Evolutionary conservation across 2,329 filamentous ascomycete genomes (phyloP), one percentile per base, ranked within the genome.

Genomic region (Aspergillus neoniger): DNA sequence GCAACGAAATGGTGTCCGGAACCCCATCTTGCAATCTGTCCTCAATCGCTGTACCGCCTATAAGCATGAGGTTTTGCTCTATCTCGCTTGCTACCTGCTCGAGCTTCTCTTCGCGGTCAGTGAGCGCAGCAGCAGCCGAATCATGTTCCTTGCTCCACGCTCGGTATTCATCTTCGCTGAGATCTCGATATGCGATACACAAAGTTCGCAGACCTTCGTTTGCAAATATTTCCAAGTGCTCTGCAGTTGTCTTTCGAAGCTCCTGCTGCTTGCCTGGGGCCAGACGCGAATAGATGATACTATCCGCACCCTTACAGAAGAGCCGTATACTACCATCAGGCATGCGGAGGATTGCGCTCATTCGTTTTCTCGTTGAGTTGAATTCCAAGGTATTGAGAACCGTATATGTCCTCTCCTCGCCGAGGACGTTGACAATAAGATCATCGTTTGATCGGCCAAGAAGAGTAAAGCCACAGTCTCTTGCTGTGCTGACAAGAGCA

Each of bases 301-400:
- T 97, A 75, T 99, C 95, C 36, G 95, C 95, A 65, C 95, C 95
- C 79, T 99, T 99, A 82, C 95, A 99, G 78, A 96, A 96, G 1
- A 99, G 83, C 57, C 95, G 83, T 63, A 99, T 97, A 60, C 85
- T 88, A 43, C 91, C 90, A 74, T 98, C 87, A 0, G 95, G 94
- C 92, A 98, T 96, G 60, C 91, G 86, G 54, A 99, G 88, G 67
- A 99, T 97, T 2, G 93, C 91, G 77, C 93, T 98, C 95, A 99
- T 99, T 67, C 95, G 87, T 80, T 99, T 99, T 70, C 95, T 86
- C 47, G 90, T 92, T 0, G 94, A 98, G 75, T 98, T 98, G 82
- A 99, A 99, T 74, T 99, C 95, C 39, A 99, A 88, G 1, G 91
- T 96, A 77, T 96, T 98, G 51, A 99, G 85, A 32, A 99, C 89